Conservation (phyloP, 2,329 filamentous ascomycete species). For the Dendrostoma leiphaemia region DNA sequence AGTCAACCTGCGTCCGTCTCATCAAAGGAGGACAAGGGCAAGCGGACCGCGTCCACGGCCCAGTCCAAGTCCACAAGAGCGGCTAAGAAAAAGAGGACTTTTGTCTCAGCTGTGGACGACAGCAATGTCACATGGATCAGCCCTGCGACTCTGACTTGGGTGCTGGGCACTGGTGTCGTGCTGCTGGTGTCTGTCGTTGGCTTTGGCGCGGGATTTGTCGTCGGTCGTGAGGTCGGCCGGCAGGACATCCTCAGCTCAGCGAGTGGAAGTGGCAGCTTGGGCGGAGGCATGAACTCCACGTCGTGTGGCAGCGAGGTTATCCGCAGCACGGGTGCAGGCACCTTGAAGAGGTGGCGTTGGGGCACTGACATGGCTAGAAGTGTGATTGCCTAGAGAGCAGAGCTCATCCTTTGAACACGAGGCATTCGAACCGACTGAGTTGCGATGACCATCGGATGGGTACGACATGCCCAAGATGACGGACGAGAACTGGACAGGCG, state of each 20-base stretch:
- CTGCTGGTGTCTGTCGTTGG: constrained; percentile 67
- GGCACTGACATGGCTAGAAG: constrained; percentile 47
- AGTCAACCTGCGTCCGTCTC: constrained; percentile 26
- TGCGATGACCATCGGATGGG: no score
- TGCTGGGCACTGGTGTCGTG: constrained; percentile 64
- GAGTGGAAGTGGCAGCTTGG: constrained; percentile 32
- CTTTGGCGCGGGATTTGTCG: constrained; percentile 67
- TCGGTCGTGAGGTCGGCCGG: constrained; percentile 64
- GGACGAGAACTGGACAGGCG: no score
- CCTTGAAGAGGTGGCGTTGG: constrained; percentile 54
- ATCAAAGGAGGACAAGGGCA: constrained; percentile 43
- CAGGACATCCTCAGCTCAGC: constrained; percentile 53
- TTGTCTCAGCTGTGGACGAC: constrained; percentile 33
- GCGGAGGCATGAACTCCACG: constrained; percentile 38
- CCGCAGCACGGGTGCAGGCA: constrained; percentile 41
- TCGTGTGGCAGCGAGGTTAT: constrained; percentile 55
- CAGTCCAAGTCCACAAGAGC: constrained; percentile 41
- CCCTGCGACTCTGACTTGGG: constrained; percentile 62
- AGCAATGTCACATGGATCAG: constrained; percentile 44
- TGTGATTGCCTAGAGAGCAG: constrained; percentile 40
- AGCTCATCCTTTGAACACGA: not conserved
- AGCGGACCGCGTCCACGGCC: constrained; percentile 39
- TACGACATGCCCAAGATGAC: no score
- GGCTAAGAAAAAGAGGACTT: constrained; percentile 59
- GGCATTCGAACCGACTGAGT: not conserved